Base-by-base conservation (phyloP, 257 asterid genomes). In the Plantago major region DNA sequence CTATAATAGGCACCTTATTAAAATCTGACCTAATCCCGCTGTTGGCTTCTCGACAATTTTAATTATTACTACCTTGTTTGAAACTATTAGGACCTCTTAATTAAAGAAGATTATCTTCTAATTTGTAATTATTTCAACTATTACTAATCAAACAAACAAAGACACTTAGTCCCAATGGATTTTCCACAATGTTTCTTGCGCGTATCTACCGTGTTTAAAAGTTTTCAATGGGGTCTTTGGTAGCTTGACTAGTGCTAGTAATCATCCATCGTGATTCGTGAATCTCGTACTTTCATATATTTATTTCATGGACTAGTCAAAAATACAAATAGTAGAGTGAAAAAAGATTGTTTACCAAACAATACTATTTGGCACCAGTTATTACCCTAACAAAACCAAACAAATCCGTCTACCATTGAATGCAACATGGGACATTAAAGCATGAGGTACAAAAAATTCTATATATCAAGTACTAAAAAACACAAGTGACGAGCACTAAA, bases 51-150 rank as follows among this genome's bases (percentile, higher is more conserved):
- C 52, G 9, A 43, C 26, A 44, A 51, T 42, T 60, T 44, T 44
- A 60, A 60, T 60, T 22, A 26, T 18, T 11, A 59, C 6, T 17
- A 18, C 12, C 12, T 3, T 17, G 10, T 33, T 52, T 2, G 57
- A 19, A 52, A 7, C 50, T 10, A 11, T 9, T 60, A 60, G 26
- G 26, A 22, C 26, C 26, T 22, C 44, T 60, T 60, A 60, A 60
- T 44, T 60, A 19, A 22, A 22, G 26, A 22, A 22, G 22, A 60
- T 44, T 60, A 60, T 60, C 64, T 60, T 43, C 62, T 56, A 37
- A 42, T 44, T 19, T 10, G 12, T 59, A 17, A 59, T 59, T 44
- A 57, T 42, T 5, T 17, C 55, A 2, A 14, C 11, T 11, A 8
- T 5, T 6, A 18, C 55, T 6, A 50, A 5, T 50, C 16, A 22